Percentiles rank a stretch among this genome's conserved stretches.
Conservation (phyloP, 805 yeast genomes). For the Teunomyces kruisii region DNA sequence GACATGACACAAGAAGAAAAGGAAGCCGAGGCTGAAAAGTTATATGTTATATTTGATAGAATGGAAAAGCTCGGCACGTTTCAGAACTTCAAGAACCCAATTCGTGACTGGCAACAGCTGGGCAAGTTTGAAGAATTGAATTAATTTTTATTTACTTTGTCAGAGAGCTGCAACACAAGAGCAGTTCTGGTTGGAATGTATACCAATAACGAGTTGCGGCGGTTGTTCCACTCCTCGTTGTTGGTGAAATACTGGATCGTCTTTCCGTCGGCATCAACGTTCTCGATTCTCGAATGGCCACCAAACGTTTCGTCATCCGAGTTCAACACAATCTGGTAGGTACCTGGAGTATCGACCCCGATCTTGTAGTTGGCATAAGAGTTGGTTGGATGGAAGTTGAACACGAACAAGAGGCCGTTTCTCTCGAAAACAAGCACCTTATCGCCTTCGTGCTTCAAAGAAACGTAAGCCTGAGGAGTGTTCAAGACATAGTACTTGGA, state of each 20-base stretch:
- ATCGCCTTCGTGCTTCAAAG: conserved; percentile 85
- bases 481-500: conserved; percentile 67
- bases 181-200: conserved; percentile 74
- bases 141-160: conserved; percentile 4
- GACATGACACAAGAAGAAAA: conserved; percentile 43
- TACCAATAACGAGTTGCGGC: conserved; percentile 75
- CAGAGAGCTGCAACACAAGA: conserved; percentile 27
- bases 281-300: conserved; percentile 70
- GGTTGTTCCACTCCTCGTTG: conserved; percentile 74
- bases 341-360: conserved; percentile 83
- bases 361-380: conserved; percentile 84
- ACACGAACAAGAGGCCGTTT: conserved; percentile 77
- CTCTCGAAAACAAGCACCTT: conserved; percentile 89
- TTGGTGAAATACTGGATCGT: conserved; percentile 63
- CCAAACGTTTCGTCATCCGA: conserved; percentile 73
- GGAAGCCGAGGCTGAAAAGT: conserved; percentile 43
- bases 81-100: conserved; percentile 38
- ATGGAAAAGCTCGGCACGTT: conserved; percentile 37
- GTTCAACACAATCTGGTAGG: conserved; percentile 70
- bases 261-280: conserved; percentile 40
- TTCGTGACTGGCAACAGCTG: conserved; percentile 35
- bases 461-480: conserved; percentile 73
- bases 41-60: conserved; percentile 41
- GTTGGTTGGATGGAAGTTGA: conserved; percentile 86
- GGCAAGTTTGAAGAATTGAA: conserved; percentile 7